A percentile compares a stretch with the other conserved stretches of the same genome.
These are phyloP conservation scores for Botrytis elliptica DNA, from an alignment of 2,329 filamentous ascomycete species.

Conservation along the genomic window DNA sequence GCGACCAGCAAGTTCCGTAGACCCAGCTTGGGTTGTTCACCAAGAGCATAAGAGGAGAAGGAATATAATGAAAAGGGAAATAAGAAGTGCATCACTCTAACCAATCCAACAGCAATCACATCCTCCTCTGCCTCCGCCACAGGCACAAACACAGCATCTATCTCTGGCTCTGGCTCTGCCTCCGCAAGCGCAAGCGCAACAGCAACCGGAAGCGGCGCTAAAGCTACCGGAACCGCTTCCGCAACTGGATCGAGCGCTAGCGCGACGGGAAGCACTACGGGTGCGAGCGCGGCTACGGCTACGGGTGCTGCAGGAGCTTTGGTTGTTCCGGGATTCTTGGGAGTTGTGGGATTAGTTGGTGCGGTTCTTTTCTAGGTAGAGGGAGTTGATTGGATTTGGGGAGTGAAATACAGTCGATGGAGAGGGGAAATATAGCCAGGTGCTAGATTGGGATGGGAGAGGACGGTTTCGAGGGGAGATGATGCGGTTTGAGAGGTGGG, in stretches of 20 bases:
- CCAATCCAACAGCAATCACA: not conserved
- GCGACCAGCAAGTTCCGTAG: too few relatives aligned
- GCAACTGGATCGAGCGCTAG: not conserved
- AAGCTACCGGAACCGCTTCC: not conserved
- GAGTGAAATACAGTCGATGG: too few relatives aligned
- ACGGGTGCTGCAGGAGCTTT: not conserved
- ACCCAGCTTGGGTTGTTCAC: too few relatives aligned
- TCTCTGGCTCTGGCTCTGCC: not conserved
- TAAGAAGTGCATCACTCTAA: not conserved
- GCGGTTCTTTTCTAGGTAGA: not conserved
- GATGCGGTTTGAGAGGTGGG: not conserved
- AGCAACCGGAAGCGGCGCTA: not conserved
- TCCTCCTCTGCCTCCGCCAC: constrained; percentile 9
- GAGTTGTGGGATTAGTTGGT: not conserved
- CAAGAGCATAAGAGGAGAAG: too few relatives aligned
- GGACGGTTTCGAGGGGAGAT: not conserved
- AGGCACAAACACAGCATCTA: not conserved
- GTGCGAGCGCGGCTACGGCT: not conserved
- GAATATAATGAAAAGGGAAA: not conserved
- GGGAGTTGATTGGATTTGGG: not conserved
- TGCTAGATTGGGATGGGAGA: not conserved
- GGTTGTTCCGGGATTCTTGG: constrained; percentile 14
- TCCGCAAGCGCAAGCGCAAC: not conserved
- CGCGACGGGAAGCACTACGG: not conserved
- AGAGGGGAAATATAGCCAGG: not conserved